A percentile compares a stretch with the other conserved stretches of the same genome.
Evolutionary conservation across 768 basidiomycete genomes (phyloP).

Genomic region (Macrolepiota fuliginosa): DNA sequence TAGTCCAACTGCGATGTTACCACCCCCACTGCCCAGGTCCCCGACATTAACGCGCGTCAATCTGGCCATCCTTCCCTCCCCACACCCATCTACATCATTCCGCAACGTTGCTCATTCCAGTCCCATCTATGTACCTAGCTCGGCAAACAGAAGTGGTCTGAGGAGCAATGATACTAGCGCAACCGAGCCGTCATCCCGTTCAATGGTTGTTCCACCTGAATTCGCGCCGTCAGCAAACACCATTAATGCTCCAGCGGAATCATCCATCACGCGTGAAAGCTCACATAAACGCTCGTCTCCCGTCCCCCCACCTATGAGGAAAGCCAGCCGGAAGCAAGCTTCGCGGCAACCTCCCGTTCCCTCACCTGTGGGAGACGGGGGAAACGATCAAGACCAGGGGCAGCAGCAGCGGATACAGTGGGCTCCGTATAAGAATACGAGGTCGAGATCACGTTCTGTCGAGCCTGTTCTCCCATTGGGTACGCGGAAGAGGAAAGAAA

Average conservation of each 20-base stretch:
- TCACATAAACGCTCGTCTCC: slow-evolving; percentile 5
- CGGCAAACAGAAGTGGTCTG: neutral
- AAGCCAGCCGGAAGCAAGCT: slow-evolving; percentile 13
- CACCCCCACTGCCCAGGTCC: neutral
- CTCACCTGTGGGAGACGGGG: slow-evolving; percentile 10
- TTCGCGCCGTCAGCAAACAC: neutral
- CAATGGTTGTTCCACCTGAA: slow-evolving; percentile 1
- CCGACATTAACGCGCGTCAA: neutral
- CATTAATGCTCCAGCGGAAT: neutral
- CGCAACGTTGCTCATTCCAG: slow-evolving; percentile 9
- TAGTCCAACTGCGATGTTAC: neutral
- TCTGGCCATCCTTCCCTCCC: neutral
- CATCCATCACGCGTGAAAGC: slow-evolving; percentile 11
- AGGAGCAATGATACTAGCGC: slow-evolving; percentile 7
- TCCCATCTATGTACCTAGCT: neutral
- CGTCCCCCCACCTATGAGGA: slow-evolving; percentile 9
- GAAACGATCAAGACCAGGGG: neutral
- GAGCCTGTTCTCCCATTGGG: slow-evolving; percentile 21
- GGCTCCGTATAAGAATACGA: slow-evolving; percentile 32
- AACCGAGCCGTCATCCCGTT: slow-evolving; percentile 12
- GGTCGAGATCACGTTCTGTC: slow-evolving; percentile 30
- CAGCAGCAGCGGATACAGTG: slow-evolving; percentile 13
- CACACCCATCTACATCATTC: slow-evolving; percentile 10
- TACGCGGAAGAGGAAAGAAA: neutral
- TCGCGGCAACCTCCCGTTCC: slow-evolving; percentile 14